Evolutionary conservation across 169 alveolate genomes (phyloP), one percentile per base, ranked within the genome.

Genomic region (Plasmodium gaboni): DNA sequence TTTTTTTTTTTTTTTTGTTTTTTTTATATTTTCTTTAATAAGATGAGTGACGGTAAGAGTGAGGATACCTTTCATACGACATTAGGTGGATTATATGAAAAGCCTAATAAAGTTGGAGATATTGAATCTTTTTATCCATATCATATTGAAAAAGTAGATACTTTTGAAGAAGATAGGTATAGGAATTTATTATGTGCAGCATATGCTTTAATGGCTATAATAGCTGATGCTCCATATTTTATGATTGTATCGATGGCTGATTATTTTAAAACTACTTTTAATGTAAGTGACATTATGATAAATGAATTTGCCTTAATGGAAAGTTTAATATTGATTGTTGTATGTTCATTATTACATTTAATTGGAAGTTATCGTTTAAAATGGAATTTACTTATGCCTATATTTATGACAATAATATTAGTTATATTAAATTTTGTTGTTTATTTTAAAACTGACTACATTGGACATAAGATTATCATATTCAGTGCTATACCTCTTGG

Each of bases 331-430:
- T 12, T 72, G 12, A 17, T 72, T 13, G 46, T 72, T 7, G 69
- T 46, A 32, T 72, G 86, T 51, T 48, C 57, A 9, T 72, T 72
- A 1, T 51, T 72, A 38, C 86, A 72, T 51, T 63, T 72, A 13
- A 72, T 72, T n/a, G 86, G 86, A 51, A 72, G 86, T 53, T 72
- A 72, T 60, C 53, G 86, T 26, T 28, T 72, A n/a, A 72, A 53
- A 28, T 72, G 86, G 86, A 72, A 72, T 28, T 17, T 72, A n/a
- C 32, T 26, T 19, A 67, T 53, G 19, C 86, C 86, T 26, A 13
- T 72, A 1, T 26, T 72, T 5, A 53, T 69, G 15, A 55, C 51
- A 1, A 28, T 72, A 13, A 24, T 53, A 53, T 26, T 72, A n/a
- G 68, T 50, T 8, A 13, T 72, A 53, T 42, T 72, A 50, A n/a